phyloP scores from a whole-genome alignment of 768 basidiomycete species.

The Auricularia heimuer region DNA sequence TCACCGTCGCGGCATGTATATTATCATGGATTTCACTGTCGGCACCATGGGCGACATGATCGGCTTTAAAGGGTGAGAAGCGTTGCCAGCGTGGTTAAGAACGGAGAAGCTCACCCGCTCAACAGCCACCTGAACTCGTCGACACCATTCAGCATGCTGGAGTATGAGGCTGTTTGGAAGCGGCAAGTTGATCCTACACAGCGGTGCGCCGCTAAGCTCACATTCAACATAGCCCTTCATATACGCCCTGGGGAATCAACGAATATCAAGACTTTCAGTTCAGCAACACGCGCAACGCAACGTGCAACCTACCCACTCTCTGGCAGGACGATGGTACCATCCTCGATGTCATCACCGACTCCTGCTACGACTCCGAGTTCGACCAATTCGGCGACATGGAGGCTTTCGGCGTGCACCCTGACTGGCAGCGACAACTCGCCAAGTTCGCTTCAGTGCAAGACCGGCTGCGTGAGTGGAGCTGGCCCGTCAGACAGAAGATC shows the following conservation, averaged over 20 bases:
- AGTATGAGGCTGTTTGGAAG: slow-evolving; percentile 71
- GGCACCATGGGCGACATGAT: slow-evolving; percentile 86
- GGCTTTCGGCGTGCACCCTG: slow-evolving; percentile 92
- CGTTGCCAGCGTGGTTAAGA: background rate
- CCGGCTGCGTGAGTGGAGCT: slow-evolving; percentile 87
- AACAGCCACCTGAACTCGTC: slow-evolving; percentile 65
- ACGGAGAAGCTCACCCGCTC: slow-evolving; percentile 9
- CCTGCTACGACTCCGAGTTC: slow-evolving; percentile 74
- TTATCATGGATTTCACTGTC: slow-evolving; percentile 90
- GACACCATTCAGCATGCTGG: slow-evolving; percentile 67
- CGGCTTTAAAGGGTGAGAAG: slow-evolving; percentile 70
- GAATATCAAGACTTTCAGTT: slow-evolving; percentile 77
- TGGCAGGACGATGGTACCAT: slow-evolving; percentile 69
- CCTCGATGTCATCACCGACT: slow-evolving; percentile 40
- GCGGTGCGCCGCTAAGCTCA: background rate
- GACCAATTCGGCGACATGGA: slow-evolving; percentile 97
- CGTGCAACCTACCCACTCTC: slow-evolving; percentile 68
- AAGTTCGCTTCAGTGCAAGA: slow-evolving; percentile 97
- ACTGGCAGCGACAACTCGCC: slow-evolving; percentile 87
- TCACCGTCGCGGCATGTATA: slow-evolving; percentile 77
- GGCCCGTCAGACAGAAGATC: slow-evolving; percentile 68
- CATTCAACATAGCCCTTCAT: slow-evolving; percentile 33
- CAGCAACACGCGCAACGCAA: slow-evolving; percentile 57
- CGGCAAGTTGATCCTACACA: slow-evolving; percentile 9
- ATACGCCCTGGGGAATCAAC: slow-evolving; percentile 79